Base-by-base conservation (phyloP, 2,329 filamentous ascomycete species). In the Neobulgaria alba region DNA sequence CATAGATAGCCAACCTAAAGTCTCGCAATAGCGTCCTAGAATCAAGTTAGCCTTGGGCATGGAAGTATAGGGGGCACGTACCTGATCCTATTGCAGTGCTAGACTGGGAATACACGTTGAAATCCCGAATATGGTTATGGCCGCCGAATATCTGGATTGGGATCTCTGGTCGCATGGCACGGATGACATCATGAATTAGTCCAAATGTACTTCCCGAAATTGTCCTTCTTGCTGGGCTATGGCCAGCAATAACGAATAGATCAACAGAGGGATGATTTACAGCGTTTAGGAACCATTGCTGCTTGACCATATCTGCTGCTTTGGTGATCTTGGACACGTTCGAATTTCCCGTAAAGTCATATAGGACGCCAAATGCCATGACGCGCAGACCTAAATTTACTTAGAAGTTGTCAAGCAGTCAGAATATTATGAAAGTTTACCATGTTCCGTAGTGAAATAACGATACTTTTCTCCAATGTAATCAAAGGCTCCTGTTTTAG, bases 111-210 rank as follows among this genome's bases (percentile, higher is more conserved):
- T 85, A 94, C 41, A 72, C 75, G 32, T 77, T 76, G 50, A 87
- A 85, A 57, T 95, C 89, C 8, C 89, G 77, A 26, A 95, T 84
- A 56, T 95, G 89, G 1, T 77, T 77, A 56, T 95, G 89, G 0
- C 89, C 89, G 8, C 85, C 89, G 46, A 95, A 90, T 62, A 93
- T 85, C 47, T 84, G 82, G 43, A 95, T 90, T 0, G 89, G 88
- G 0, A 73, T 84, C 52, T 85, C 74, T 74, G 80, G 84, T 49
- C 85, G 79, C 43, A 75, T 69, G 38, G 76, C 71, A 15, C 89
- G 75, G 53, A 95, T 88, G 9, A 79, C 83, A 14, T 73, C 78
- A 65, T 82, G 92, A 35, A 95, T 75, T 38, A 75, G 65, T 46
- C 79, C 74, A 58, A 84, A 88, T 61, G 95, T 89, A 18, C 75